Conservation (phyloP, 1,284 basidiomycete genomes). For the Athelia sp. region DNA sequence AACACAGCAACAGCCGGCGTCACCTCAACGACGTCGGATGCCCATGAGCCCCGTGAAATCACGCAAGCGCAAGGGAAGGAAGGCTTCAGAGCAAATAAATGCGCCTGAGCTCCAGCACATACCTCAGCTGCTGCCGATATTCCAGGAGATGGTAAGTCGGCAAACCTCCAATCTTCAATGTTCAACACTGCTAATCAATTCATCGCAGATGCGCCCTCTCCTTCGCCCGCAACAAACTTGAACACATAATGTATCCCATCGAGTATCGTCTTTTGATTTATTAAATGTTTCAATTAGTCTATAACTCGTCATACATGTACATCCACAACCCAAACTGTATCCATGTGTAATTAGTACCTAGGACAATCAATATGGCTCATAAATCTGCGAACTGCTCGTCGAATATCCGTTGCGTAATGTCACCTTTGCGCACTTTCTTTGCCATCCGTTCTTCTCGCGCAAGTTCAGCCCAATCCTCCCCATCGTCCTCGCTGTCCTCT, state of each 20-base stretch:
- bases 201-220: slow-evolving; percentile 19
- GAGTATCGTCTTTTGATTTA: too few species aligned
- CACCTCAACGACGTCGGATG: slow-evolving; percentile 5
- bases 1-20: neutral
- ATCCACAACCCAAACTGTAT: neutral
- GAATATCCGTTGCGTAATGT: slow-evolving; percentile 50
- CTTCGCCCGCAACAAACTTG: slow-evolving; percentile 14
- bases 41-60: neutral
- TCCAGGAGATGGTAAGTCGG: slow-evolving; percentile 80
- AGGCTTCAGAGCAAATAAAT: slow-evolving; percentile 44
- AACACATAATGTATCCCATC: too few species aligned
- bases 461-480: slow-evolving; percentile 62
- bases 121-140: slow-evolving; percentile 76
- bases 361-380: slow-evolving; percentile 7
- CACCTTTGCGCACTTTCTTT: slow-evolving; percentile 67
- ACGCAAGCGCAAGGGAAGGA: slow-evolving; percentile 28
- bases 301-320: neutral
- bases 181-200: neutral
- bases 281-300: neutral
- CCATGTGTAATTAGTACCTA: slow-evolving; percentile 1
- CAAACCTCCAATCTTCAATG: neutral
- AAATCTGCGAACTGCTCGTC: slow-evolving; percentile 57
- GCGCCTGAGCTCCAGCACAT: slow-evolving; percentile 78
- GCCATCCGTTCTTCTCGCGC: slow-evolving; percentile 67
- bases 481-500: slow-evolving; percentile 27